These are phyloP conservation scores for Amanita rimosa DNA, from an alignment of 768 basidiomycete genomes.

Conservation along the genomic window DNA sequence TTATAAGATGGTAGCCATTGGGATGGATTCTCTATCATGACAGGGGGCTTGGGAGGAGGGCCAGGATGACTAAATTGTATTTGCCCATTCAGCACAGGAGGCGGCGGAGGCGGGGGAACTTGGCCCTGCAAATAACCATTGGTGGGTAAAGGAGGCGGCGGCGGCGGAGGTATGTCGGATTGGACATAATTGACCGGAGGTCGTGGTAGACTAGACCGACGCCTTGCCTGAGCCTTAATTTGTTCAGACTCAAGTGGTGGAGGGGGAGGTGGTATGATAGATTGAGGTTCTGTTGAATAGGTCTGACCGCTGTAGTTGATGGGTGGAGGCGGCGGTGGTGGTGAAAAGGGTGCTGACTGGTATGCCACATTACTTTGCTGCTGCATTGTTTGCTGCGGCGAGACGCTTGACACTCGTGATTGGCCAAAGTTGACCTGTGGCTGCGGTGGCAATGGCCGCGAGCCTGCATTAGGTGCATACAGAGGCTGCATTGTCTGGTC, in stretches of 20 bases:
- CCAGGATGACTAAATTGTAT: slow-evolving; percentile 24
- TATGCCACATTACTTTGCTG: slow-evolving; percentile 20
- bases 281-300: slow-evolving; percentile 10
- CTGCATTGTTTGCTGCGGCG: slow-evolving; percentile 10
- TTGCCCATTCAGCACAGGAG: slow-evolving; percentile 20
- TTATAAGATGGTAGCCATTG: slow-evolving; percentile 22
- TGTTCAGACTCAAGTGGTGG: slow-evolving; percentile 11
- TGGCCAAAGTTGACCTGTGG: slow-evolving; percentile 7
- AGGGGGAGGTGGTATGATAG: slow-evolving; percentile 18
- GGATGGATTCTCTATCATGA: slow-evolving; percentile 19
- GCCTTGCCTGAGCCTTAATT: slow-evolving; percentile 17
- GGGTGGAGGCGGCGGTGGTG: slow-evolving; percentile 13
- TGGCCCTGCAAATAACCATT: slow-evolving; percentile 17
- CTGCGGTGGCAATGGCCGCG: slow-evolving; percentile 6
- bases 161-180: slow-evolving; percentile 19
- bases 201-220: slow-evolving; percentile 40
- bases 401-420: not conserved
- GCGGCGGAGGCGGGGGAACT: slow-evolving; percentile 24
- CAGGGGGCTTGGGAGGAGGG: slow-evolving; percentile 29
- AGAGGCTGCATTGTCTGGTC: not conserved
- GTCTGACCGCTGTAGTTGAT: slow-evolving; percentile 10
- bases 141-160: slow-evolving; percentile 28
- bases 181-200: slow-evolving; percentile 29
- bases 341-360: slow-evolving; percentile 23
- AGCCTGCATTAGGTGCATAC: not conserved